These are phyloP conservation scores for Komagataella kurtzmanii DNA, from an alignment of 805 yeast species.

Conservation along the genomic window DNA sequence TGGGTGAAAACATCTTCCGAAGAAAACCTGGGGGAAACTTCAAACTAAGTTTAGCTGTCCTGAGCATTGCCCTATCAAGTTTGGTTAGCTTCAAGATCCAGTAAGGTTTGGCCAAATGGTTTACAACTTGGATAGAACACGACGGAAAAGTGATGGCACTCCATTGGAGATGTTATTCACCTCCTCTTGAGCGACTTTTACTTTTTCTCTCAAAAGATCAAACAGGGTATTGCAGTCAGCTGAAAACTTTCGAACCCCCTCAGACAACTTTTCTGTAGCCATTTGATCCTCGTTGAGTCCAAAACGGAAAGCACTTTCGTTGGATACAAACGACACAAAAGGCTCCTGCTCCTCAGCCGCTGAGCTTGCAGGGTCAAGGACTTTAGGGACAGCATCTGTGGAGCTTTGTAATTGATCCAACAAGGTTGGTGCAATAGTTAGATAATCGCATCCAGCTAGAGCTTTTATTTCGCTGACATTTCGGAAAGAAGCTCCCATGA, in stretches of 20 bases:
- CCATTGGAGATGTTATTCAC: not conserved
- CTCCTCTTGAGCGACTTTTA: conserved; percentile 8
- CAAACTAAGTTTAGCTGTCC: not conserved
- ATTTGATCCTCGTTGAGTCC: conserved; percentile 89
- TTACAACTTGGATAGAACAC: not conserved
- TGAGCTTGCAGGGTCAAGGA: conserved; percentile 61
- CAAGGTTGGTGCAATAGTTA: conserved; percentile 88
- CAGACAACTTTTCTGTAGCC: conserved; percentile 96
- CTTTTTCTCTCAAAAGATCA: conserved; percentile 47
- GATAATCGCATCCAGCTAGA: conserved; percentile 92
- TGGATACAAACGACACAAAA: conserved; percentile 71
- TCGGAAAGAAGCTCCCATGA: conserved; percentile 99
- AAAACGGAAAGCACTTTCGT: conserved; percentile 87
- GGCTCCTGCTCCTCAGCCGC: conserved; percentile 30
- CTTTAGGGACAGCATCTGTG: conserved; percentile 64
- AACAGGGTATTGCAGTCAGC: conserved; percentile 80
- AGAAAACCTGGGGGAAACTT: not conserved
- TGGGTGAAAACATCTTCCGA: not conserved
- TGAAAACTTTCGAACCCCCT: conserved; percentile 96
- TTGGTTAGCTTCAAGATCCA: not conserved
- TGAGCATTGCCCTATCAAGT: not conserved
- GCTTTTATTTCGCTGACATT: conserved; percentile 91
- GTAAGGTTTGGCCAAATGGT: not conserved
- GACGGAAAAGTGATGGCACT: not conserved
- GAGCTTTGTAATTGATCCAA: conserved; percentile 82